Evolutionary conservation across 2,329 filamentous ascomycete genomes (phyloP).

Genomic region (Fusarium xylarioides): DNA sequence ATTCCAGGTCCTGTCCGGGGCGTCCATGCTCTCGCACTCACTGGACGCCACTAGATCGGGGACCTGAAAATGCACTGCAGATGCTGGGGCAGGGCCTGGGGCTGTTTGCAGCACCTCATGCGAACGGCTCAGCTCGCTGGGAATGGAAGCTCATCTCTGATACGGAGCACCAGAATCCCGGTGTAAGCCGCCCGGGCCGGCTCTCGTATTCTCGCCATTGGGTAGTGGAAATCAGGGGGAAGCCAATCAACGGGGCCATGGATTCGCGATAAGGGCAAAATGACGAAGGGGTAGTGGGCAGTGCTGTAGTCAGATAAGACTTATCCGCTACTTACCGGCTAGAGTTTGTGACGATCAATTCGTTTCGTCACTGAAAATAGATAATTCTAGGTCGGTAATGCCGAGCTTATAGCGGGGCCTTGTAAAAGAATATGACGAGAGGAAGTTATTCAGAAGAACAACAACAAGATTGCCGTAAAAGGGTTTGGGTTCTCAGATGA

Average conservation of each 20-base stretch:
- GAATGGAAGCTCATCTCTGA: slow-evolving; percentile 21
- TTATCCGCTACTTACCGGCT: slow-evolving; percentile 34
- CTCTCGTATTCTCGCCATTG: slow-evolving; percentile 40
- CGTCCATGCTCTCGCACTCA: slow-evolving; percentile 3
- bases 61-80: slow-evolving; percentile 26
- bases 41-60: slow-evolving; percentile 40
- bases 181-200: slow-evolving; percentile 44
- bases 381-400: slow-evolving; percentile 38
- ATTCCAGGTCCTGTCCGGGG: slow-evolving; percentile 17
- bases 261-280: slow-evolving; percentile 33
- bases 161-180: slow-evolving; percentile 30
- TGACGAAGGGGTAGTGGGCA: slow-evolving; percentile 29
- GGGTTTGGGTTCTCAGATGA: slow-evolving; percentile 36
- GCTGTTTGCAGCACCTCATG: slow-evolving; percentile 12
- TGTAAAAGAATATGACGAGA: background rate
- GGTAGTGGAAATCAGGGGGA: slow-evolving; percentile 31
- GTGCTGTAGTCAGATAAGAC: slow-evolving; percentile 31
- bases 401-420: slow-evolving; percentile 24
- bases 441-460: slow-evolving; percentile 21
- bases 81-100: slow-evolving; percentile 3
- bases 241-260: slow-evolving; percentile 23
- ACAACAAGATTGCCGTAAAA: background rate
- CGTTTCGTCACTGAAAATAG: slow-evolving; percentile 34
- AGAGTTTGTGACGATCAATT: slow-evolving; percentile 32
- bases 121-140: slow-evolving; percentile 15